These are phyloP conservation scores for Xanthoceras sorbifolium DNA, from an alignment of 345 rosid species.

Conservation along the genomic window DNA sequence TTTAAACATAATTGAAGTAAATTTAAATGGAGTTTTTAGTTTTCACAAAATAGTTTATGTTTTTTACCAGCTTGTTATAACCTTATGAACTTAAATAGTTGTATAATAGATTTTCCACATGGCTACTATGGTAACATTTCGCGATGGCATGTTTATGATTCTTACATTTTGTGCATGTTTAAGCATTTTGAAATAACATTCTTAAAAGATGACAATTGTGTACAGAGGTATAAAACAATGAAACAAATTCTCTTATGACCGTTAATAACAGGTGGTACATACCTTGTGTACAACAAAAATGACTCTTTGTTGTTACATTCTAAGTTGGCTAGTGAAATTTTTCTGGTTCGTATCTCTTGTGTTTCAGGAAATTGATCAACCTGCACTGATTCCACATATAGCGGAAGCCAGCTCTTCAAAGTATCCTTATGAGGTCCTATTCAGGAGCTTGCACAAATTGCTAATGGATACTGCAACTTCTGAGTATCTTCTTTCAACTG, in stretches of 20 bases:
- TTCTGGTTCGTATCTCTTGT: slow-evolving; percentile 22
- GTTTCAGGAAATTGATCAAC: slow-evolving; percentile 93
- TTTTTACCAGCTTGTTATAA: not conserved
- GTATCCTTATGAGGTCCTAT: slow-evolving; percentile 97
- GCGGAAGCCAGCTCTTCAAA: slow-evolving; percentile 94
- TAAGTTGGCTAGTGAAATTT: slow-evolving; percentile 14
- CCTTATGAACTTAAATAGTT: not conserved
- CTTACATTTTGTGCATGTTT: not conserved
- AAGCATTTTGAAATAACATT: too few relatives aligned
- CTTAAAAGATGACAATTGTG: not conserved
- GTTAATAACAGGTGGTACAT: not conserved
- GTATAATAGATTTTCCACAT: not conserved
- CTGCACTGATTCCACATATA: slow-evolving; percentile 97
- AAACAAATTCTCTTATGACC: not conserved
- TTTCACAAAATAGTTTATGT: not conserved
- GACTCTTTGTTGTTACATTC: not conserved
- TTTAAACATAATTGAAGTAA: not conserved
- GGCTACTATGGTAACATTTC: not conserved
- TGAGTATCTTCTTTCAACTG: slow-evolving; percentile 60
- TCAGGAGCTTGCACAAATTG: slow-evolving; percentile 92
- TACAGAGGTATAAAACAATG: not conserved
- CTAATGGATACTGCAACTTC: slow-evolving; percentile 99
- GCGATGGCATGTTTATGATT: not conserved
- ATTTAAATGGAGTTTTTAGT: not conserved
- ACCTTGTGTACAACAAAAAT: not conserved